Conservation (phyloP, 805 yeast species). For the Yarrowia sp. region DNA sequence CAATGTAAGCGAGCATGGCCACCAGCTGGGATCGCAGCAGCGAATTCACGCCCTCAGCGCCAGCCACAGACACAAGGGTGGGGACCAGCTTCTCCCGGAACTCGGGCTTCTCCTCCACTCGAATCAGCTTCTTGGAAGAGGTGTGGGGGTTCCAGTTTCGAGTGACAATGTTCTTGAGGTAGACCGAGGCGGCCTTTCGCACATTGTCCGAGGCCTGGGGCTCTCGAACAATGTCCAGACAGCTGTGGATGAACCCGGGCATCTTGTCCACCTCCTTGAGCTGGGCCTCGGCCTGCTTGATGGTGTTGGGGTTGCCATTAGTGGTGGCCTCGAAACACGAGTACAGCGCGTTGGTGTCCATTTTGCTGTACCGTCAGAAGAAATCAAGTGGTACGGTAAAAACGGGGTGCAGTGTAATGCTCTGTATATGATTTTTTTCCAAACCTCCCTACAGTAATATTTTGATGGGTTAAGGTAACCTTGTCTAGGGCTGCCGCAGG, state of each 20-base stretch:
- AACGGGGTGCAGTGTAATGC: constrained; percentile 4
- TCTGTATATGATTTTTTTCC: background rate
- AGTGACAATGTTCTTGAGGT: constrained; percentile 75
- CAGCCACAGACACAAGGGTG: constrained; percentile 53
- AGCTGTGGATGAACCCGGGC: constrained; percentile 82
- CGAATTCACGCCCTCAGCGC: constrained; percentile 43
- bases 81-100: constrained; percentile 73
- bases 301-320: constrained; percentile 23
- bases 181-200: constrained; percentile 78
- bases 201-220: constrained; percentile 59
- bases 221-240: constrained; percentile 73
- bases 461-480: constrained; percentile 15
- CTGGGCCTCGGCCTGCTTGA: constrained; percentile 67
- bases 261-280: constrained; percentile 61
- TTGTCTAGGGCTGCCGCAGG: background rate
- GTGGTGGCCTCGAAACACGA: constrained; percentile 37
- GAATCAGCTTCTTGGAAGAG: constrained; percentile 53
- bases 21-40: constrained; percentile 55
- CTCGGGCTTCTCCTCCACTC: constrained; percentile 73
- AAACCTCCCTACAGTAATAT: constrained; percentile 17
- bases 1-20: constrained; percentile 59
- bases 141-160: constrained; percentile 61
- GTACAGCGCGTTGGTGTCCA: constrained; percentile 39
- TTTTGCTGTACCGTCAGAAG: background rate
- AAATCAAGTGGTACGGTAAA: too few species aligned